Percentiles rank a stretch among this genome's conserved stretches.
phyloP scores from a whole-genome alignment of 1,284 basidiomycete species.

The Exsudoporus floridanus region DNA sequence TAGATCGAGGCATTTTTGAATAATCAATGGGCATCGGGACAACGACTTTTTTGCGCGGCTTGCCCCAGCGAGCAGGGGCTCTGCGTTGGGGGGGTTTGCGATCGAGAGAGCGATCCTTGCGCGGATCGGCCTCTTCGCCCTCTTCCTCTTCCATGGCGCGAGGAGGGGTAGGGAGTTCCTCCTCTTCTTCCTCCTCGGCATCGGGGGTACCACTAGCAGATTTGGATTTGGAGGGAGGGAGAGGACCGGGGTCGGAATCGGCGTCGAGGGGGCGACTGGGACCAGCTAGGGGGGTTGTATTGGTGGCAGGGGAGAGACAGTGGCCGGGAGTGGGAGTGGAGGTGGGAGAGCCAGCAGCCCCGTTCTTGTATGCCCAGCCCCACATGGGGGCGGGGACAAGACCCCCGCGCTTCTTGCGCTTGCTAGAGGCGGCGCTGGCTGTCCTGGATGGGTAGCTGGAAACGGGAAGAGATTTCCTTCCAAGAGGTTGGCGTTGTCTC shows the following conservation, averaged over 20 bases:
- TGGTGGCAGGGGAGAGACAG: neutral
- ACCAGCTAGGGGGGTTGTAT: slow-evolving; percentile 1
- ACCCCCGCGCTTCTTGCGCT: slow-evolving; percentile 59
- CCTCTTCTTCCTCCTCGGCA: slow-evolving; percentile 44
- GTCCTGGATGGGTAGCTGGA: slow-evolving; percentile 13
- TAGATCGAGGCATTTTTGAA: slow-evolving; percentile 20
- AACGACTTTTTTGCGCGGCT: slow-evolving; percentile 13
- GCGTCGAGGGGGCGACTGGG: slow-evolving; percentile 11
- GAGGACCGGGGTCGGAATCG: neutral
- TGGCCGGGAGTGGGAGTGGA: slow-evolving; percentile 10
- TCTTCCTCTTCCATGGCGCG: slow-evolving; percentile 65
- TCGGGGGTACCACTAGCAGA: slow-evolving; percentile 33
- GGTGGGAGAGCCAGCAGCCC: slow-evolving; percentile 10
- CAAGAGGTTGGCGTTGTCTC: slow-evolving; percentile 9
- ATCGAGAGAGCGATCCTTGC: slow-evolving; percentile 36
- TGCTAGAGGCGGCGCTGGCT: slow-evolving; percentile 30
- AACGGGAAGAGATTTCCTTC: slow-evolving; percentile 1
- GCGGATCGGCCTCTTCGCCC: slow-evolving; percentile 46
- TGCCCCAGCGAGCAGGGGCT: neutral
- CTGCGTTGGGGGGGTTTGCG: slow-evolving; percentile 13
- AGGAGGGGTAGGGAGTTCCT: slow-evolving; percentile 54
- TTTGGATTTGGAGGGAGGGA: slow-evolving; percentile 12
- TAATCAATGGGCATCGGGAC: slow-evolving; percentile 23
- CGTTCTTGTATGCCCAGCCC: slow-evolving; percentile 63
- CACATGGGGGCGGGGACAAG: slow-evolving; percentile 74